Base-by-base conservation (phyloP, 1,284 basidiomycete genomes). In the Pisolithus thermaeus region DNA sequence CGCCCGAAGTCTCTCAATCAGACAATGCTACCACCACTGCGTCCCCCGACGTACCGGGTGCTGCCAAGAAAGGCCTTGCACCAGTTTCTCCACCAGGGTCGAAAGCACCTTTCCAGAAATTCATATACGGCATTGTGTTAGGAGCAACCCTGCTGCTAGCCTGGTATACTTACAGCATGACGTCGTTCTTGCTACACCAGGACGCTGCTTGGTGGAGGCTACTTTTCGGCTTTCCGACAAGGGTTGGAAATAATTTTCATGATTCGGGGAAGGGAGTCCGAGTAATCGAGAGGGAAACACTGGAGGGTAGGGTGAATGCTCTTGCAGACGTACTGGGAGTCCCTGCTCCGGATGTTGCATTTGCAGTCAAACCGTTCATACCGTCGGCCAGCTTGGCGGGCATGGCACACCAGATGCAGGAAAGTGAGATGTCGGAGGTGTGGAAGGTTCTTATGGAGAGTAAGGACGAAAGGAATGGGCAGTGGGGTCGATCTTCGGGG, bases 301-400 rank as follows among this genome's bases (percentile, higher is more conserved):
- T 84, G 28, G 82, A 86, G 57, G 68, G 73, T 5, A 71, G 74
- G 36, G 78, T 87, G 50, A 74, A 78, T 49, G 77, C 74, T 18
- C 70, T 87, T 14, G 85, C 85, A 12, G 64, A 68, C 7, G 79
- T 77, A 20, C 68, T 88, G 27, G 85, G 82, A 1, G 77, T 87
- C 62, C 74, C 78, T 3, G 73, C 80, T 12, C 68, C 69, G 35
- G 79, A 84, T 44, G 69, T 88, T 3, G 83, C 84, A 1, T 71
- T 70, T 23, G 84, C 82, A 1, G 80, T 87, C 49, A 70, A 72
- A 50, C 71, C 79, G 30, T 65, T 81, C 56, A 76, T 84, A 22
- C 80, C 83, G 1, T 76, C 77, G 16, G 80, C 77, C 5, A 79
- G 76, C 36, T 60, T 85, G 46, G 77, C 77, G 11, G 80, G 77